phyloP scores from a whole-genome alignment of 148 eudicot genomes.

The Dysphania ambrosioides region DNA sequence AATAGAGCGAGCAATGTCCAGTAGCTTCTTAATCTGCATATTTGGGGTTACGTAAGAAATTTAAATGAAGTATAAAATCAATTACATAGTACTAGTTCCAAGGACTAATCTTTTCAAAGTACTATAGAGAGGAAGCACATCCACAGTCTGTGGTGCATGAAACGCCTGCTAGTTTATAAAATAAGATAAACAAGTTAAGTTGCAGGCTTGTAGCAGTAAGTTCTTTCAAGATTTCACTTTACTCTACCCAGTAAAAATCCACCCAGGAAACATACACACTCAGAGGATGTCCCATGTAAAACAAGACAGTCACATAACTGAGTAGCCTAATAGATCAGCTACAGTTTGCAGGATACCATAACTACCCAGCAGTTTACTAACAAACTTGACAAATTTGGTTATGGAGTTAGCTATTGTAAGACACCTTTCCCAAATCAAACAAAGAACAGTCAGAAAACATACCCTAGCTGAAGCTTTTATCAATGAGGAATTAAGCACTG shows the following conservation, averaged over 20 bases:
- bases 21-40: conserved; percentile 74
- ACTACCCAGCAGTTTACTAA: no score
- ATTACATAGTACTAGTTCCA: not conserved
- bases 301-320: not conserved
- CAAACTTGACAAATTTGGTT: no score
- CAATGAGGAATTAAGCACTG: no score
- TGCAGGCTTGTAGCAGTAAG: no score
- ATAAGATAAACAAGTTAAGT: no score
- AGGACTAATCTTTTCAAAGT: not conserved
- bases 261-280: not conserved
- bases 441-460: no score
- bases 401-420: no score
- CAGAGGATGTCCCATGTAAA: not conserved
- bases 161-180: no score
- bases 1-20: conserved; percentile 83
- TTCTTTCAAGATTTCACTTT: no score
- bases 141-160: not conserved
- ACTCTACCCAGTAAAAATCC: no score
- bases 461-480: no score
- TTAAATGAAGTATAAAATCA: not conserved
- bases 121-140: not conserved
- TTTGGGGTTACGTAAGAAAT: conserved; percentile 17
- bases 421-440: no score
- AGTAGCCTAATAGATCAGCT: not conserved
- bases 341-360: not conserved